phyloP scores from a whole-genome alignment of 305 asterid species.

The Euphrasia arctica region DNA sequence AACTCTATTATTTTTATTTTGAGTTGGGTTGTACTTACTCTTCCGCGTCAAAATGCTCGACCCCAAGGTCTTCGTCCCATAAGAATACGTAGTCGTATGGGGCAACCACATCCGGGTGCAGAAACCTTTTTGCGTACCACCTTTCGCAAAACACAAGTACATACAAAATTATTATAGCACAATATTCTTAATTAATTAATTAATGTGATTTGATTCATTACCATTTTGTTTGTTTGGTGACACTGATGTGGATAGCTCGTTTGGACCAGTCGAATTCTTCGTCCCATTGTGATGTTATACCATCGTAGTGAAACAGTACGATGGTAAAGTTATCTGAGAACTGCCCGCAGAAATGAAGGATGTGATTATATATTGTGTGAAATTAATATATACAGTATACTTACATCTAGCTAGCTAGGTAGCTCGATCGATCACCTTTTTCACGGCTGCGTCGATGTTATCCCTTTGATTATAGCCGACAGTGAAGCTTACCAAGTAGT shows the following conservation, averaged over 20 bases:
- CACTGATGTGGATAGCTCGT: constrained; percentile 74
- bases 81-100: constrained; percentile 75
- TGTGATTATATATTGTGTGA: constrained; percentile 2
- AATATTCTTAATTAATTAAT: no score
- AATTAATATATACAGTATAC: no score
- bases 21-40: constrained; percentile 43
- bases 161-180: no score
- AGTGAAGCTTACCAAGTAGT: constrained; percentile 71
- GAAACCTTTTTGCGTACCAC: constrained; percentile 94
- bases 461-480: constrained; percentile 61
- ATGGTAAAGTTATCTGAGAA: constrained; percentile 70
- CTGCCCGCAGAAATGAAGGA: constrained; percentile 27
- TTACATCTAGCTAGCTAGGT: no score
- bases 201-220: constrained; percentile 5
- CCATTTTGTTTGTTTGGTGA: constrained; percentile 70
- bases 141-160: constrained; percentile 24
- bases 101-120: constrained; percentile 78
- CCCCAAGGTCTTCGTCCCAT: constrained; percentile 94
- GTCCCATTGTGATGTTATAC: constrained; percentile 73
- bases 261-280: constrained; percentile 82
- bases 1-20: no score
- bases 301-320: constrained; percentile 77
- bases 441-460: constrained; percentile 66
- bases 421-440: constrained; percentile 42
- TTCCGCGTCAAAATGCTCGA: constrained; percentile 74